phyloP scores from a whole-genome alignment of 176 grass and related monocot genomes.

The Thalia dealbata region DNA sequence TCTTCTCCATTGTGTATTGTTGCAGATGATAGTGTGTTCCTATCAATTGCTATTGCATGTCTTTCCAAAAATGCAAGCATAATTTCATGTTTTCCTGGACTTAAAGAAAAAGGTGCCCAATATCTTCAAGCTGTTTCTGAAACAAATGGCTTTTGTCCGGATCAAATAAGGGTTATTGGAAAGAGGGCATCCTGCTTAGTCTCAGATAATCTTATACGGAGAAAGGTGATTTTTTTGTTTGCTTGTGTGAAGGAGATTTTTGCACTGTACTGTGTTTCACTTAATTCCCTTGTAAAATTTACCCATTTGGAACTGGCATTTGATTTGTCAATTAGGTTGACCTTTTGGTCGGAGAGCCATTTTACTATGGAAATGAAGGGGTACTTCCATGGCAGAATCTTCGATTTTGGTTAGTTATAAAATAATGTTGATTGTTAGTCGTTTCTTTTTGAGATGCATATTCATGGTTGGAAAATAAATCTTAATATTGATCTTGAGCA shows the following conservation, averaged over 20 bases:
- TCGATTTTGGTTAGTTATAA: slow-evolving; percentile 72
- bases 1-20: slow-evolving; percentile 61
- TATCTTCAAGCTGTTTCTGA: slow-evolving; percentile 57
- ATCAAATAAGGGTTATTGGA: slow-evolving; percentile 53
- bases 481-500: neutral
- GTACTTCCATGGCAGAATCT: slow-evolving; percentile 92
- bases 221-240: slow-evolving; percentile 45
- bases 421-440: neutral
- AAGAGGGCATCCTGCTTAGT: slow-evolving; percentile 41
- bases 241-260: neutral
- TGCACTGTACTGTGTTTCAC: neutral
- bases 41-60: slow-evolving; percentile 48
- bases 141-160: slow-evolving; percentile 57
- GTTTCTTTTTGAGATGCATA: too few species aligned
- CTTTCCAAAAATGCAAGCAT: slow-evolving; percentile 60
- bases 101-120: slow-evolving; percentile 41
- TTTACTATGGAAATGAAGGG: slow-evolving; percentile 77
- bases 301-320: neutral
- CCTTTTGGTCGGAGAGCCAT: slow-evolving; percentile 65
- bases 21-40: slow-evolving; percentile 80
- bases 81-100: slow-evolving; percentile 63
- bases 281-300: neutral
- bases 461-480: neutral
- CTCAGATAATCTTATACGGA: slow-evolving; percentile 32
- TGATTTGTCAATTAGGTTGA: slow-evolving; percentile 37